Evolutionary conservation across 768 basidiomycete genomes (phyloP), one percentile per base, ranked within the genome.

Genomic region (Hebeloma cylindrosporum): DNA sequence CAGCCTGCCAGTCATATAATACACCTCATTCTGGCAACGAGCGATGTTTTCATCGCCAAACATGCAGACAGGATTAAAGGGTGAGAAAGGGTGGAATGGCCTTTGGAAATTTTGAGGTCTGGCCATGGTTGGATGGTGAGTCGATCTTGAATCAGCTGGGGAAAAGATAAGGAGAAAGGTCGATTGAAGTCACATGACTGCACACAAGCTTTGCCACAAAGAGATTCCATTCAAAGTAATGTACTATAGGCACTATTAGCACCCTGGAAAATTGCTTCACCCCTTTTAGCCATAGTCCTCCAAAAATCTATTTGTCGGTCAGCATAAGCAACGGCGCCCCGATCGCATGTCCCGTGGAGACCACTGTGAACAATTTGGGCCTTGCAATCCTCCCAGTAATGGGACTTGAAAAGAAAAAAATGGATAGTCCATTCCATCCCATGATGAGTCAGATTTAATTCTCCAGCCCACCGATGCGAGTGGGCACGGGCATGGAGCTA

Each of bases 361-460:
- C n/a, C n/a, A n/a, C n/a, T n/a, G n/a, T n/a, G n/a, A n/a, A n/a
- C n/a, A n/a, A n/a, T n/a, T n/a, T n/a, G n/a, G n/a, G n/a, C n/a
- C n/a, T n/a, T n/a, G n/a, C n/a, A n/a, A n/a, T n/a, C n/a, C n/a
- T n/a, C n/a, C n/a, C n/a, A n/a, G n/a, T n/a, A n/a, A n/a, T n/a
- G n/a, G n/a, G n/a, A n/a, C n/a, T n/a, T n/a, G n/a, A n/a, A n/a
- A n/a, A n/a, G n/a, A n/a, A n/a, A n/a, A n/a, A n/a, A n/a, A n/a
- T n/a, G n/a, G n/a, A n/a, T 34, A 14, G 46, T 47, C 50, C 50
- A 52, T n/a, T 35, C 25, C 50, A 52, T 52, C 25, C 48, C 50
- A 23, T 47, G 11, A 14, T 40, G 11, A 0, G 31, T 35, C 1
- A 52, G 21, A 4, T 14, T 7, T 2, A 43, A 11, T 31, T 52